A percentile compares a stretch with the other conserved stretches of the same genome.
Conservation (phyloP, 169 alveolate genomes). For the Eimeria acervulina region DNA sequence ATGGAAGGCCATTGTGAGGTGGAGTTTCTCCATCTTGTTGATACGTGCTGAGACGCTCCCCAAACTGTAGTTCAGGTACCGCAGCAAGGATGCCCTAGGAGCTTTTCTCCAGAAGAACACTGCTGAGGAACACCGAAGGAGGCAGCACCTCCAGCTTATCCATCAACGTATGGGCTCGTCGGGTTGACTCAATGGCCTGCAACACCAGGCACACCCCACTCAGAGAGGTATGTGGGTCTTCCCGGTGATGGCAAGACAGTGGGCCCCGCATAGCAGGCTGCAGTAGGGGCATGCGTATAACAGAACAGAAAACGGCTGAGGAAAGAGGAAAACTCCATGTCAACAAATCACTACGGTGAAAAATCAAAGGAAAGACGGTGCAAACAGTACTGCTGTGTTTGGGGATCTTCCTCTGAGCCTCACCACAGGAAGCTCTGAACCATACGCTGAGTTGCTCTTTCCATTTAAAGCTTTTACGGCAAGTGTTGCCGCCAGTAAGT, state of each 20-base stretch:
- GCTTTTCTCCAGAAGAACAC: not conserved
- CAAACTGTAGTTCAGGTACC: not conserved
- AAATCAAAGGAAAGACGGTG: not conserved
- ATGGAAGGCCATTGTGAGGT: not conserved
- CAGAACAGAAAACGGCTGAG: not conserved
- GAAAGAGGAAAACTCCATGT: not conserved
- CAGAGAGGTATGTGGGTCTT: not conserved
- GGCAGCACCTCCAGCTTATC: not conserved
- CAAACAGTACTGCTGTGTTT: not conserved
- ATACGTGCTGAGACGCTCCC: not conserved
- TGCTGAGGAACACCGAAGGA: not conserved
- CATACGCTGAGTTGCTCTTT: not conserved
- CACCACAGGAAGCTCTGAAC: not conserved
- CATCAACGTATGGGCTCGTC: not conserved
- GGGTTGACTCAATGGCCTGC: slow-evolving; percentile 24
- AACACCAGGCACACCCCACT: not conserved
- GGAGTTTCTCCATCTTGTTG: not conserved
- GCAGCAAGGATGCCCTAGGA: not conserved
- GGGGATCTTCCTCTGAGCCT: not conserved
- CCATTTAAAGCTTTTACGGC: not conserved
- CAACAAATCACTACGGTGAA: not conserved
- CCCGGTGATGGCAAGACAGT: not conserved
- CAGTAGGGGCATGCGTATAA: not conserved
- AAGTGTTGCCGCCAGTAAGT: not conserved
- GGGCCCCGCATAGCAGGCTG: not conserved